Evolutionary conservation across 208 protist genomes (phyloP), one percentile per base, ranked within the genome.

Genomic region (Crithidia bombi): DNA sequence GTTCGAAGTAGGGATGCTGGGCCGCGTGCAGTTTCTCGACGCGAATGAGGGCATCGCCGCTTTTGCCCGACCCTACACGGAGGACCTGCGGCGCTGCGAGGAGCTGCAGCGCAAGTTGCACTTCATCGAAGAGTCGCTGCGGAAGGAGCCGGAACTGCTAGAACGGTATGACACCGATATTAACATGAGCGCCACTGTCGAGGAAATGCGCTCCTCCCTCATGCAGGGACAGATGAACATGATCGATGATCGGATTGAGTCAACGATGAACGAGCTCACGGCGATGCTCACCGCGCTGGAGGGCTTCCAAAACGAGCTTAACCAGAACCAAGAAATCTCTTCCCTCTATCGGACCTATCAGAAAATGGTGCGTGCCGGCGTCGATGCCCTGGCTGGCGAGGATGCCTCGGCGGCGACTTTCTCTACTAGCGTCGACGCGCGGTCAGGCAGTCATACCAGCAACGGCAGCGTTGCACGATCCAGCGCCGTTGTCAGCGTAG

Each of bases 41-140:
- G 80, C 99, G 69, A 95, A 97, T 82, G 52, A 63, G 14, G 79
- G 94, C 35, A 75, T 98, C 14, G 97, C 87, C 36, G 83, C 96
- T 26, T 99, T 99, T 80, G 94, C 98, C 73, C 93, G 98, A 21
- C 87, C 96, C 62, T 99, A 98, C 72, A 97, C 98, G 2, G 86
- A 94, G 50, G 97, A 99, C 52, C 95, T 99, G 38, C 95, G 97
- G 35, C 77, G 95, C 36, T 99, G 96, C 79, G 98, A 99, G 58
- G 98, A 99, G 62, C 97, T 99, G 82, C 91, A 99, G 59, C 88
- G 97, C 36, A 98, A 98, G 62, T 68, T 99, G 21, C 86, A 92
- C 51, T 98, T 93, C 69, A 88, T 99, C 38, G 79, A 95, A 63
- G 82, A 69, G 43, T 80, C 84, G 26, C 55, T 91, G 39, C 58